phyloP scores from a whole-genome alignment of 2,329 filamentous ascomycete species.

The Aspergillus ustus region DNA sequence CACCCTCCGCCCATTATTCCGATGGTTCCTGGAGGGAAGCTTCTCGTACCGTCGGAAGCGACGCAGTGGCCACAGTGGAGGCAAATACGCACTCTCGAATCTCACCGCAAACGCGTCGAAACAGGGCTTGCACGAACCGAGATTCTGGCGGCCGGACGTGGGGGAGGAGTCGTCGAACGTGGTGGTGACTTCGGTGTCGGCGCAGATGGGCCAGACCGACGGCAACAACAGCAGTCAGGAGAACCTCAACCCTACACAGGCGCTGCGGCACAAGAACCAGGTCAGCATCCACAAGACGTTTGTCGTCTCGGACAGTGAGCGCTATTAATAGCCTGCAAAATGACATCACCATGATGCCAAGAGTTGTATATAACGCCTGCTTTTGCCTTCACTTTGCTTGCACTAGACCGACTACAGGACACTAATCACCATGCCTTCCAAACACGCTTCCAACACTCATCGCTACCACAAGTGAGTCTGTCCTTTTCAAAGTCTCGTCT shows the following conservation, averaged over 20 bases:
- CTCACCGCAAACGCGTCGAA: background rate
- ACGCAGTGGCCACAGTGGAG: background rate
- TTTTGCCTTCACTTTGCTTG: too few species aligned
- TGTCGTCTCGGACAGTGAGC: background rate
- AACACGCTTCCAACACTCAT: background rate
- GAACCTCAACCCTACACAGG: background rate
- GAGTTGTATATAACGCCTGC: background rate
- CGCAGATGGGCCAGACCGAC: background rate
- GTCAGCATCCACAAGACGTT: slow-evolving; percentile 13
- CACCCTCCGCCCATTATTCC: slow-evolving; percentile 52
- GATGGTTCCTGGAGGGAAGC: slow-evolving; percentile 18
- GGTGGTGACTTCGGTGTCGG: slow-evolving; percentile 6
- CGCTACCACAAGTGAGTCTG: slow-evolving; percentile 1
- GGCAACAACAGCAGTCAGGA: background rate
- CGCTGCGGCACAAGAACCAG: background rate
- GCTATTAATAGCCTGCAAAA: background rate
- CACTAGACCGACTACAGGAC: background rate
- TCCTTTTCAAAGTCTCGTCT: background rate
- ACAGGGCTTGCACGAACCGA: background rate
- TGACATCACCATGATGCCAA: background rate
- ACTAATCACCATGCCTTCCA: background rate
- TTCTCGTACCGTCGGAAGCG: background rate
- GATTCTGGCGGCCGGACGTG: slow-evolving; percentile 10
- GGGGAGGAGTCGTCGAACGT: background rate
- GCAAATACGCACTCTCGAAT: slow-evolving; percentile 1